Evolutionary conservation across 805 yeast genomes (phyloP).

Genomic region (Sugiyamaella lignohabitans): DNA sequence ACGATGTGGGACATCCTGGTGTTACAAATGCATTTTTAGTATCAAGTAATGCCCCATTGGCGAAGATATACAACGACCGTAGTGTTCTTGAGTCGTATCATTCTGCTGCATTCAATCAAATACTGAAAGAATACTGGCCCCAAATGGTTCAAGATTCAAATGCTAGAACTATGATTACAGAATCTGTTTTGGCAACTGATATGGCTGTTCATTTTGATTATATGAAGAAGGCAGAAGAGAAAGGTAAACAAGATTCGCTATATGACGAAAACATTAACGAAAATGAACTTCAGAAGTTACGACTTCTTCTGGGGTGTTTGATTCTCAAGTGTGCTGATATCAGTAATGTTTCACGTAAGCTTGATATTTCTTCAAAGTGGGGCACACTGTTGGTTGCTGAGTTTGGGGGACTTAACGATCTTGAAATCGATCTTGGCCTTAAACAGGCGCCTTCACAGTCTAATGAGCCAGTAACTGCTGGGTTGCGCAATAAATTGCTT

Average conservation of each 20-base stretch:
- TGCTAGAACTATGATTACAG: conserved; percentile 26
- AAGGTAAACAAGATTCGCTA: conserved; percentile 11
- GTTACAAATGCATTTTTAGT: conserved; percentile 72
- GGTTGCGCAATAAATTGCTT: conserved; percentile 27
- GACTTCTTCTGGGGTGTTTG: conserved; percentile 50
- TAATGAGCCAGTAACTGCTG: neutral
- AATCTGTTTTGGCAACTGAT: conserved; percentile 72
- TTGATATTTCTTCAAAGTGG: conserved; percentile 76
- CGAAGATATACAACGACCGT: conserved; percentile 52
- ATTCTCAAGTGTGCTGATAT: conserved; percentile 93
- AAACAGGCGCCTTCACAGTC: conserved; percentile 5
- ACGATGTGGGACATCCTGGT: conserved; percentile 96
- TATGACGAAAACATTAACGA: neutral
- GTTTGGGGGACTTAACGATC: conserved; percentile 55
- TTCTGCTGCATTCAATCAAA: conserved; percentile 50
- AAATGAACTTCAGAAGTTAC: neutral
- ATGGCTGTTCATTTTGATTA: conserved; percentile 84
- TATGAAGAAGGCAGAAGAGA: conserved; percentile 38
- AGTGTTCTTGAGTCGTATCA: conserved; percentile 84
- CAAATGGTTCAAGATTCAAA: conserved; percentile 14
- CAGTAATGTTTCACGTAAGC: conserved; percentile 82
- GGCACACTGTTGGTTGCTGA: conserved; percentile 74
- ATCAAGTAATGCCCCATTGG: conserved; percentile 54
- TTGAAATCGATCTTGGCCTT: conserved; percentile 39
- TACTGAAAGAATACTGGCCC: conserved; percentile 51